Conservation (phyloP, 2,329 filamentous ascomycete species). For the Clarireedia homoeocarpa region DNA sequence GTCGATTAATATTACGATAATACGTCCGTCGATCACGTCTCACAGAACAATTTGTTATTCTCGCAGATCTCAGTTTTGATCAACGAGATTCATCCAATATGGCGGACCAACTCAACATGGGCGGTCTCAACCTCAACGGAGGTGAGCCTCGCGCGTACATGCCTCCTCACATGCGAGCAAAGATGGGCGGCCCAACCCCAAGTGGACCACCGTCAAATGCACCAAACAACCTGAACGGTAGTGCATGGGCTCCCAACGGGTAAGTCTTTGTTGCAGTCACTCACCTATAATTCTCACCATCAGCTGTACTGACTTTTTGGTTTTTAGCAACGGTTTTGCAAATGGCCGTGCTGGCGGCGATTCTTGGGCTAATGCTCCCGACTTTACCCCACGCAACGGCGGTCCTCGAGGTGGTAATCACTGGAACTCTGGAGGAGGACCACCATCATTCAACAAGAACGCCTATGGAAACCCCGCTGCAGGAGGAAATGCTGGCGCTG, state of each 20-base stretch:
- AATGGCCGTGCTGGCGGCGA: conserved; percentile 24
- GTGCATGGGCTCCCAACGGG: conserved; percentile 50
- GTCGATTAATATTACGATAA: conserved; percentile 12
- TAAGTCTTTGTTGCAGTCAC: conserved; percentile 33
- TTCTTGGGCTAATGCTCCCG: conserved; percentile 31
- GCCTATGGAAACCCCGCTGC: conserved; percentile 40
- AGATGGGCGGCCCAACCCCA: conserved; percentile 33
- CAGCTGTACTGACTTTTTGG: conserved; percentile 19
- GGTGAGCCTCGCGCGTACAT: conserved; percentile 66
- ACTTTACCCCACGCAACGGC: conserved; percentile 30
- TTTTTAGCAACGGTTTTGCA: conserved; percentile 39
- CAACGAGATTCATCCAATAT: conserved; percentile 42
- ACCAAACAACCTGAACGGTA: conserved; percentile 45
- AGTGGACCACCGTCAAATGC: conserved; percentile 12
- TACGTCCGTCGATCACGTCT: conserved; percentile 1
- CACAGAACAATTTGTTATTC: conserved; percentile 4
- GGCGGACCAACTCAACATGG: conserved; percentile 81
- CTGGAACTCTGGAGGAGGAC: conserved; percentile 24
- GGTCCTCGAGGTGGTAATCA: conserved; percentile 31
- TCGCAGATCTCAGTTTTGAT: conserved; percentile 9
- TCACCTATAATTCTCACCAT: not conserved
- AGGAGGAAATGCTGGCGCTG: not conserved
- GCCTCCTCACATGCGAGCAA: conserved; percentile 71
- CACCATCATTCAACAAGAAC: conserved; percentile 42
- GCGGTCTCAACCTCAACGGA: conserved; percentile 56